phyloP scores from a whole-genome alignment of 164 flowering plant genomes.

The Brasenia schreberi region DNA sequence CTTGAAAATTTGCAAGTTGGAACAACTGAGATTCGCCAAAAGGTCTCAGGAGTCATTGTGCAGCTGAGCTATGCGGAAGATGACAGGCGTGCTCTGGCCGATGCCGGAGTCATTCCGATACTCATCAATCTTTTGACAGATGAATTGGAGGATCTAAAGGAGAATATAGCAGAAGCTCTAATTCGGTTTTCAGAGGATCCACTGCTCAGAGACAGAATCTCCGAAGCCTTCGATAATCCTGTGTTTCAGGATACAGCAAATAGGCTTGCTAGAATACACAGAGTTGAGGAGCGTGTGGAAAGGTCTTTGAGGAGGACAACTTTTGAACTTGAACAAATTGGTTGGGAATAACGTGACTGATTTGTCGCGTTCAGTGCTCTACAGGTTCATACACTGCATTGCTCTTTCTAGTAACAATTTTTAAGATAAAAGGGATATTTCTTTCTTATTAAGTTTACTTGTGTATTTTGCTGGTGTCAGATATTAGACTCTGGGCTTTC shows the following conservation, averaged over 20 bases:
- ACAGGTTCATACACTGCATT: too few relatives aligned
- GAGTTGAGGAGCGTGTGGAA: slow-evolving; percentile 19
- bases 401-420: too few relatives aligned
- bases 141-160: slow-evolving; percentile 33
- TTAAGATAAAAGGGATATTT: too few relatives aligned
- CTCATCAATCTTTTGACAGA: slow-evolving; percentile 26
- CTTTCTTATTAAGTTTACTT: too few relatives aligned
- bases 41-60: slow-evolving; percentile 35
- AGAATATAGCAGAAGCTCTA: slow-evolving; percentile 44
- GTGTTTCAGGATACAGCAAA: slow-evolving; percentile 23
- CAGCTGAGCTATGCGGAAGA: slow-evolving; percentile 33
- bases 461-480: too few relatives aligned
- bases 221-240: slow-evolving; percentile 19
- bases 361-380: too few relatives aligned
- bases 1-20: slow-evolving; percentile 29
- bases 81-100: slow-evolving; percentile 24
- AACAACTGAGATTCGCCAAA: slow-evolving; percentile 21
- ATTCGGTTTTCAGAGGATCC: slow-evolving; percentile 34
- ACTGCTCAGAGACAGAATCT: slow-evolving; percentile 13
- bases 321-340: slow-evolving; percentile 8
- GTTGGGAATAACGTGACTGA: too few relatives aligned
- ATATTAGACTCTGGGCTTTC: too few relatives aligned
- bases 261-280: slow-evolving; percentile 17
- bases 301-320: slow-evolving; percentile 26
- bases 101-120: slow-evolving; percentile 31